These are phyloP conservation scores for Podospora australis DNA, from an alignment of 495 filamentous ascomycete species.

Conservation along the genomic window DNA sequence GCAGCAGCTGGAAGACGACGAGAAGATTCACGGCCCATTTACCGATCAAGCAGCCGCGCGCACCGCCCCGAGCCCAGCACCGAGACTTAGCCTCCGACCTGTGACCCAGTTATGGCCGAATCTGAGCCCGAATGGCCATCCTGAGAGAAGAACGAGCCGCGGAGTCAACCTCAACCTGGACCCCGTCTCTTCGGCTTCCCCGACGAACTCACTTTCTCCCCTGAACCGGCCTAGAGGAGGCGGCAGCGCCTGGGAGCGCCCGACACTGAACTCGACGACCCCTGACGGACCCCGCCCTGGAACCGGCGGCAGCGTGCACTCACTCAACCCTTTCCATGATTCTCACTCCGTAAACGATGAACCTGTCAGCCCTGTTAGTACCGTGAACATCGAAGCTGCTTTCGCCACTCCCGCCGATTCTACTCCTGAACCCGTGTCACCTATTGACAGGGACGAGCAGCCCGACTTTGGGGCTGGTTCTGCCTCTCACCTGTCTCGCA, in stretches of 20 bases:
- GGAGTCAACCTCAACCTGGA: conserved; percentile 38
- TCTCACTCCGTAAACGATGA: conserved; percentile 31
- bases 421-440: conserved; percentile 22
- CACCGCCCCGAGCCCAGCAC: conserved; percentile 40
- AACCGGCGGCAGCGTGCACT: conserved; percentile 41
- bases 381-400: conserved; percentile 23
- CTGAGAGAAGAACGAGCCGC: conserved; percentile 41
- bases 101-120: conserved; percentile 81
- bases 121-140: conserved; percentile 30
- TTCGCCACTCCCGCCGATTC: conserved; percentile 24
- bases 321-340: conserved; percentile 47
- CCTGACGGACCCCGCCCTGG: conserved; percentile 28
- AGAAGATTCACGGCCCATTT: conserved; percentile 45
- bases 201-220: conserved; percentile 10
- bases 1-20: conserved; percentile 51
- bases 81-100: conserved; percentile 77
- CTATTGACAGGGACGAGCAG: conserved; percentile 17
- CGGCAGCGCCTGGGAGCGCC: conserved; percentile 38
- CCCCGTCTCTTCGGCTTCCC: conserved; percentile 29
- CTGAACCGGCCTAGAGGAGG: conserved; percentile 20
- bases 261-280: conserved; percentile 13
- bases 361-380: conserved; percentile 20
- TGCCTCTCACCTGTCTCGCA: conserved; percentile 33
- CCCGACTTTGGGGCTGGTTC: conserved; percentile 37
- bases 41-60: conserved; percentile 34